A percentile compares a stretch with the other conserved stretches of the same genome.
Conservation (phyloP, 2,329 filamentous ascomycete species). For the Whalleya microplaca region DNA sequence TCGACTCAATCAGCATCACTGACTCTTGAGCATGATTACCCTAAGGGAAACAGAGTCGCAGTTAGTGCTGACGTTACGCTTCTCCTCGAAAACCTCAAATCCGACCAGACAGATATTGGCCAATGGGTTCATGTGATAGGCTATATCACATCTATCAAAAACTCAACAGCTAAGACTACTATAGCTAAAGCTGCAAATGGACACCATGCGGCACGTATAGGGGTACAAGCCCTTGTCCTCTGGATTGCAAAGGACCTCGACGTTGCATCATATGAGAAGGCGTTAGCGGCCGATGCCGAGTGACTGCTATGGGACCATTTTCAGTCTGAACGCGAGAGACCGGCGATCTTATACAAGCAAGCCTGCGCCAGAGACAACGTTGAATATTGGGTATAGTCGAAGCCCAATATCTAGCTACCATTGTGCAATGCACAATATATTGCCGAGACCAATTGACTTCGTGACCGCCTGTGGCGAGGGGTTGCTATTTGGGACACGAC, state of each 20-base stretch:
- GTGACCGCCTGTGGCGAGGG: background rate
- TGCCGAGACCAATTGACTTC: background rate
- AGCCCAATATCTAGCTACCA: background rate
- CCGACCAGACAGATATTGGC: slow-evolving; percentile 70
- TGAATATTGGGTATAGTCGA: slow-evolving; percentile 6
- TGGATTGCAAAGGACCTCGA: slow-evolving; percentile 78
- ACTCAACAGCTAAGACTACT: slow-evolving; percentile 4
- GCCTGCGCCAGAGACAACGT: background rate
- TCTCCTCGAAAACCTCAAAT: slow-evolving; percentile 66
- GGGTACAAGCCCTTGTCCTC: slow-evolving; percentile 74
- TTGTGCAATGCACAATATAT: background rate
- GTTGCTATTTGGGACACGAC: background rate
- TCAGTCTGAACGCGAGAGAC: slow-evolving; percentile 4
- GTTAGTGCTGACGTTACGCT: slow-evolving; percentile 73
- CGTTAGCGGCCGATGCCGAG: slow-evolving; percentile 45
- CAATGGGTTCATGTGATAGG: slow-evolving; percentile 90
- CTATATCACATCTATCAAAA: slow-evolving; percentile 58
- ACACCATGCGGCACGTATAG: slow-evolving; percentile 33
- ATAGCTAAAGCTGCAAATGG: no score
- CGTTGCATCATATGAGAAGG: slow-evolving; percentile 70
- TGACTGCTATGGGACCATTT: slow-evolving; percentile 15
- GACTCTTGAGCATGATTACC: slow-evolving; percentile 69
- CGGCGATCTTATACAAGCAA: slow-evolving; percentile 8
- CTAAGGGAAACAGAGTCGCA: slow-evolving; percentile 47
- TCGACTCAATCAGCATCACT: slow-evolving; percentile 61